Evolutionary conservation across 805 yeast genomes (phyloP), one percentile per base, ranked within the genome.

Genomic region (Kluyveromyces siamensis): DNA sequence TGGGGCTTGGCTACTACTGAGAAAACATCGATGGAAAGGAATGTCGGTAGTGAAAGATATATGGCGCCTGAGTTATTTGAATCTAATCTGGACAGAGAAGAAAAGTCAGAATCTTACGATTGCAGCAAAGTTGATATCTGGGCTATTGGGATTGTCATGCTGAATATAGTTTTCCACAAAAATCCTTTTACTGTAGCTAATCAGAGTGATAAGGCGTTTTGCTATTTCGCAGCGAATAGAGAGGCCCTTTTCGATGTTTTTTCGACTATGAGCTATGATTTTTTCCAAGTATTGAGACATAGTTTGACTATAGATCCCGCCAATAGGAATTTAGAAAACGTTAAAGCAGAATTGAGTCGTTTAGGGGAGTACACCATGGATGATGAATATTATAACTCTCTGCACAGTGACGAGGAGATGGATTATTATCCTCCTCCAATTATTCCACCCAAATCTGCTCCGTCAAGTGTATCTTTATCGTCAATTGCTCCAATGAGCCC

Each of bases 51-150:
- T 48, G 96, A 87, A 67, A 74, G 95, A 52, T 89, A 89, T 66
- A 89, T 89, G 97, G 95, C 96, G 0, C 97, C 97, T 1, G 97
- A 89, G 62, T 68, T 88, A 49, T 83, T 88, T 61, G 95, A 88
- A 46, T 56, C 61, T 8, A 65, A 66, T 56, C 51, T 64, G 37
- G 69, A 65, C 48, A 46, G 59, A 37, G 64, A 67, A 27, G 69
- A 70, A 42, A 65, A 68, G 40, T 68, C 79, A 44, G 78, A 77
- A 36, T 70, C 74, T 40, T 90, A 89, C 63, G 84, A 84, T 57
- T 87, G 96, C 8, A 80, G 82, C 18, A 83, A 85, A 65, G 83
- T 85, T 45, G 96, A 89, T 67, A 72, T 89, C 44, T 89, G 97
- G 97, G 82, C 96, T 0, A 68, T 86, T 51, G 97, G 96, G 27